Base-by-base conservation (phyloP, 202 grass and related monocot species). In the Elaeis oleifera region DNA sequence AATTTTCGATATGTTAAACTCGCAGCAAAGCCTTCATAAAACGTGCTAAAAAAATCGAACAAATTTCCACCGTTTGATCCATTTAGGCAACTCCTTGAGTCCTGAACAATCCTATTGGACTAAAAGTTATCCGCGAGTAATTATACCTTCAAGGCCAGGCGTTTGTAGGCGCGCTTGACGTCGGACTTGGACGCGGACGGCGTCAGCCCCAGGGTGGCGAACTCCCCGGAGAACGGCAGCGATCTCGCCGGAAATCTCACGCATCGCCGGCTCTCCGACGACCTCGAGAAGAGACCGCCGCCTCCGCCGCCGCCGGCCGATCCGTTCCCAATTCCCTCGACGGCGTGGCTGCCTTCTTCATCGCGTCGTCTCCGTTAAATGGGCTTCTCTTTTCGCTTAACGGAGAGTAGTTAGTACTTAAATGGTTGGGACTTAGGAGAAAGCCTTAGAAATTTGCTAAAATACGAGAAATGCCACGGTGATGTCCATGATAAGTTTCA, bases 161-260 rank as follows among this genome's bases (percentile, higher is more conserved):
- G 48, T 22, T 64, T 64, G 61, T 64, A 64, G 19, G 61, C 44
- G 48, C 61, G 48, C 39, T 64, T 64, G 61, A 64, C 21, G 48
- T 64, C 48, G 13, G 3, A 17, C 61, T 24, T 50, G 21, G 44
- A 50, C 5, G 61, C 61, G 20, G 23, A 16, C 19, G 61, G 61
- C 39, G 61, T 51, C 44, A 64, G 61, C 9, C 44, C 61, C 3
- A 64, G 61, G 44, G 61, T 44, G 3, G 44, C 44, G 61, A 64
- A 64, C 61, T 64, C 44, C 20, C 61, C 61, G 39, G 61, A 18
- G 61, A 64, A 51, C 19, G 61, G 61, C 44, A 64, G 61, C 44
- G 61, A 64, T 32, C 39, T 24, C 13, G 4, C 20, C 20, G 39
- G 61, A 9, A 64, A 22, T 19, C 60, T 22, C 11, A 25, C 20